phyloP scores from a whole-genome alignment of 208 protist genomes.

The Wallacemonas sp. region DNA sequence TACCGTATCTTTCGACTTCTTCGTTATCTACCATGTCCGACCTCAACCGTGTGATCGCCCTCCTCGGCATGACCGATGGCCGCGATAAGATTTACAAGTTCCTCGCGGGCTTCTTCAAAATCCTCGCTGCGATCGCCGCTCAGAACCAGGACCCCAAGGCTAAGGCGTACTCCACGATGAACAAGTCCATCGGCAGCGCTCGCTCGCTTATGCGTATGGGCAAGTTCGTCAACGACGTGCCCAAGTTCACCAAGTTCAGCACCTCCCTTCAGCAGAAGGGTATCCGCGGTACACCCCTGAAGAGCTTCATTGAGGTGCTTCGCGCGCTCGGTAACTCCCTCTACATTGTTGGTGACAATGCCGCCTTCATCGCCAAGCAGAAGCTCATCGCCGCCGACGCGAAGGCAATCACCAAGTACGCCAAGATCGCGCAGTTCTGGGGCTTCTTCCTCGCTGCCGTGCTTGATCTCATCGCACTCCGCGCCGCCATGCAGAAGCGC shows the following conservation, averaged over 20 bases:
- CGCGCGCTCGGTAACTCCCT: conserved; percentile 84
- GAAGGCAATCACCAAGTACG: conserved; percentile 53
- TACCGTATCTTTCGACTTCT: conserved; percentile 1
- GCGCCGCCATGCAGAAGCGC: conserved; percentile 57
- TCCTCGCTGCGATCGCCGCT: conserved; percentile 49
- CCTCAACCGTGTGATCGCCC: conserved; percentile 80
- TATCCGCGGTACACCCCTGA: conserved; percentile 41
- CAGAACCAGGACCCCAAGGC: conserved; percentile 38
- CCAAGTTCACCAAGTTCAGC: conserved; percentile 75
- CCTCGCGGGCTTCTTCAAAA: conserved; percentile 75
- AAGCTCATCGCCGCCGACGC: conserved; percentile 57
- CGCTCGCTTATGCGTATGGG: conserved; percentile 91
- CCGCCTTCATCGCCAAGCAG: conserved; percentile 81
- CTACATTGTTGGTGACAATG: conserved; percentile 91
- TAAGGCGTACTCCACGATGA: conserved; percentile 56
- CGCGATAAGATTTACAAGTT: conserved; percentile 94
- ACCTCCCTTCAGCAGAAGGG: conserved; percentile 37
- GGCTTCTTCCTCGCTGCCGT: conserved; percentile 89
- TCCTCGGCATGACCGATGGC: conserved; percentile 88
- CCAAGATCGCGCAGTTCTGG: conserved; percentile 92
- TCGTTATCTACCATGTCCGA: conserved; percentile 50
- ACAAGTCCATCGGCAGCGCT: conserved; percentile 74
- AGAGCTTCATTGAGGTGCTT: conserved; percentile 81
- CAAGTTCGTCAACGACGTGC: conserved; percentile 84
- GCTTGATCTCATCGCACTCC: conserved; percentile 80